Base-by-base conservation (phyloP, 495 filamentous ascomycete genomes). In the Tuber calosporum region DNA sequence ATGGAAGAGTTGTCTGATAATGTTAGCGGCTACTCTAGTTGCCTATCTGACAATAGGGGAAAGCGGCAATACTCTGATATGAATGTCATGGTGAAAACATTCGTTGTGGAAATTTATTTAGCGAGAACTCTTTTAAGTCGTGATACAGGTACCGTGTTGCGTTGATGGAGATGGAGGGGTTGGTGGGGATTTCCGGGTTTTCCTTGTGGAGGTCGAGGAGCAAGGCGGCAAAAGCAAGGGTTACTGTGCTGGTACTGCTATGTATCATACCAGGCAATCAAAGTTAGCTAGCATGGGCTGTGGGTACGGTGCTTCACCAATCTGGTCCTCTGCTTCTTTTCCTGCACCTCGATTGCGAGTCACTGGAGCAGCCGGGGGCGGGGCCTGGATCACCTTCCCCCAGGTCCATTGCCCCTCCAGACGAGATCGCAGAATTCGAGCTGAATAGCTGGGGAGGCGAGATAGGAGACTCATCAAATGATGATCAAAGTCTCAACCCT, bases 1-100 rank as follows among this genome's bases (percentile, higher is more conserved):
- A 48, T 86, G 88, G 72, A 88, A 89, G 66, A 97, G 86, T 82
- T 93, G 92, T 83, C 94, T 97, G 79, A 75, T 75, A 75, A 81
- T 79, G 69, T 79, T 76, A 79, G 73, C 62, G 69, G 74, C 71
- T 73, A n/a, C n/a, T n/a, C n/a, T n/a, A 37, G 67, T 45, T 20
- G 22, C 34, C 41, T 37, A 38, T 69, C 30, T 72, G 6, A 26
- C 40, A 20, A n/a, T 19, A 22, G 39, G 3, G 19, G 4, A 15
- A 40, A 43, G 71, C 15, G 38, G 36, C 69, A 79, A 74, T 77
- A 81, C 79, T 81, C 79, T 36, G 79, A 73, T 71, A 81, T 68
- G 76, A 81, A 81, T 43, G 79, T 81, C 79, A 81, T 81, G 67
- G 67, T 75, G 66, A 42, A 17, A 62, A n/a, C 48, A 70, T 71